phyloP scores from a whole-genome alignment of 2,329 filamentous ascomycete species.

The Clathrospora elynae region DNA sequence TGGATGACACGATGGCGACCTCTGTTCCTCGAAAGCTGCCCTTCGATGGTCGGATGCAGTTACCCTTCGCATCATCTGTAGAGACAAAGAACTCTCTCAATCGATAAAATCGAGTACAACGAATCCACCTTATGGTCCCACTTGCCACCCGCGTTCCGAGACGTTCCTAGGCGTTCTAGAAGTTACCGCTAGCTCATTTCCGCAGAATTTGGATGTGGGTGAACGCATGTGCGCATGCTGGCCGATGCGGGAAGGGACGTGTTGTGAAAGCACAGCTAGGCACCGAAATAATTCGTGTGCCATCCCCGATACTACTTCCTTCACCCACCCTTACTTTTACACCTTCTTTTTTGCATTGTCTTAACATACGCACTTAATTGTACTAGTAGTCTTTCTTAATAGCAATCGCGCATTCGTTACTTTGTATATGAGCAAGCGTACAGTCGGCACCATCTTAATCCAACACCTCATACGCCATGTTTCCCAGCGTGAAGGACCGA shows the following conservation, averaged over 20 bases:
- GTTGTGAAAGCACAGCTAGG: constrained; percentile 12
- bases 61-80: constrained; percentile 3
- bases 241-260: constrained; percentile 22
- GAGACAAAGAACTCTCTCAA: too few species aligned
- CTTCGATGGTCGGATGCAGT: not conserved
- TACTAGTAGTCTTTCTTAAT: constrained; percentile 1
- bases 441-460: constrained; percentile 1
- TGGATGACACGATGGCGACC: not conserved
- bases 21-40: not conserved
- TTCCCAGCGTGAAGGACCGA: constrained; percentile 30
- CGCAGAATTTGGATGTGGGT: constrained; percentile 17
- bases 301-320: constrained; percentile 13
- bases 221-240: constrained; percentile 22
- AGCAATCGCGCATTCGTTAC: constrained; percentile 3
- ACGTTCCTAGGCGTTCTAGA: constrained; percentile 15
- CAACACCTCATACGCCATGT: constrained; percentile 18
- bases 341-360: constrained; percentile 3
- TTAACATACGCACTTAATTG: constrained; percentile 4
- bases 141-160: constrained; percentile 8
- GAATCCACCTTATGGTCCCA: constrained; percentile 4
- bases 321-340: constrained; percentile 9
- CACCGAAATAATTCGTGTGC: constrained; percentile 11
- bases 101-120: constrained; percentile 3
- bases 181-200: constrained; percentile 24
- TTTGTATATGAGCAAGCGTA: not conserved